Base-by-base conservation (phyloP, 192 early-diverging fungal species). In the Gigaspora rosea region DNA sequence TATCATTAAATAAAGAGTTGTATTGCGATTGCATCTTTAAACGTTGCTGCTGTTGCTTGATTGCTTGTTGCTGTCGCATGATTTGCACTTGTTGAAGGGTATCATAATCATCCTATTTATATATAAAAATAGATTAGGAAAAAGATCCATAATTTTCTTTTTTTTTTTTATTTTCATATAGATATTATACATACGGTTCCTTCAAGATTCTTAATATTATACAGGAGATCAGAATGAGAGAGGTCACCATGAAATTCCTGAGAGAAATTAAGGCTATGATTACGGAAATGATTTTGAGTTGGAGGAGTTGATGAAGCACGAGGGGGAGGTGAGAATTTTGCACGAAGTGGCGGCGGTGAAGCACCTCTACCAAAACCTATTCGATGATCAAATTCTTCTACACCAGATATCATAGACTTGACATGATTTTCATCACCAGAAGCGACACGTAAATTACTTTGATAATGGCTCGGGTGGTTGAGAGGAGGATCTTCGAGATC, bases 241-340 rank as follows among this genome's bases (percentile, higher is more conserved):
- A 75, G 58, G 8, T 87, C 86, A 67, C 79, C 71, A 66, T 74
- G 79, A 57, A 66, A 79, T 56, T 85, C 86, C 33, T 78, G 47
- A 13, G 80, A 78, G 27, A 84, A 84, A 9, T 78, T 80, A 32
- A 82, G 79, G 5, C 78, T 80, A 35, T 77, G 82, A 56, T 81
- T 85, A 62, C 77, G 82, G 58, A 75, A 81, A 88, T 81, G 84
- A 58, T 76, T 78, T 52, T 85, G 85, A 47, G 83, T 81, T 8
- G 92, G 92, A 5, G 92, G 92, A 8, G 92, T 93, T 3, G 91
- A 92, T 4, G 90, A 86, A 2, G 91, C 82, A 20, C 92, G 88
- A n/a, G 85, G 84, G 2, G 87, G 90, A 2, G 90, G 88, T 6
- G 82, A 80, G 51, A 85, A 85, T 67, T 84, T 85, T 3, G 64